A percentile compares a stretch with the other conserved stretches of the same genome.
phyloP scores from a whole-genome alignment of 2,329 filamentous ascomycete species.

The Ophiostoma montium region DNA sequence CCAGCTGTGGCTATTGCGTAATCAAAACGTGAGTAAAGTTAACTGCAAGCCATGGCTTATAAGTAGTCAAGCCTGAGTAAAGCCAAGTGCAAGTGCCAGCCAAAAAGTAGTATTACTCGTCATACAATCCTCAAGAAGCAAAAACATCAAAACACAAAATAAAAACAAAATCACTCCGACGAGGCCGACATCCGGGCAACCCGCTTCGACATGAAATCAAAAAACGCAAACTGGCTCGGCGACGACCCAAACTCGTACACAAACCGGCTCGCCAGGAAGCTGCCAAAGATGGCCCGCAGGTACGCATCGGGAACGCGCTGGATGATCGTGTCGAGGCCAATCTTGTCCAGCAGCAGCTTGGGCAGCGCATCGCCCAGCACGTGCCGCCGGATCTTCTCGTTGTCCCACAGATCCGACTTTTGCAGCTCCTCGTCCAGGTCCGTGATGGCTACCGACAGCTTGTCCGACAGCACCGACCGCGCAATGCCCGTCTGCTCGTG shows the following conservation, averaged over 20 bases:
- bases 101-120: no score
- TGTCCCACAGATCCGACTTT: constrained; percentile 80
- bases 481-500: constrained; percentile 66
- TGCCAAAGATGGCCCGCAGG: constrained; percentile 88
- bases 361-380: constrained; percentile 80
- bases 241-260: constrained; percentile 90
- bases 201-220: constrained; percentile 49
- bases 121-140: neutral
- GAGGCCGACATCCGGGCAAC: neutral
- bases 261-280: constrained; percentile 86
- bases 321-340: constrained; percentile 80
- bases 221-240: constrained; percentile 95
- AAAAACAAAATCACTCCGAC: no score
- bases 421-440: constrained; percentile 92
- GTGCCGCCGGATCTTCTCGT: constrained; percentile 59
- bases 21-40: no score
- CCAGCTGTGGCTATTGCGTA: no score
- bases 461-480: constrained; percentile 81
- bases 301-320: constrained; percentile 82
- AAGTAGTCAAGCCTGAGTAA: no score
- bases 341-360: constrained; percentile 68
- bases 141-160: neutral
- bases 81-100: no score
- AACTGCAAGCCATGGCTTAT: no score
- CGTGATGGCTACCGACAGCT: constrained; percentile 85